Evolutionary conservation across 352 stramenopile genomes (phyloP), one percentile per base, ranked within the genome.

Genomic region (Globisporangium carolinianum): DNA sequence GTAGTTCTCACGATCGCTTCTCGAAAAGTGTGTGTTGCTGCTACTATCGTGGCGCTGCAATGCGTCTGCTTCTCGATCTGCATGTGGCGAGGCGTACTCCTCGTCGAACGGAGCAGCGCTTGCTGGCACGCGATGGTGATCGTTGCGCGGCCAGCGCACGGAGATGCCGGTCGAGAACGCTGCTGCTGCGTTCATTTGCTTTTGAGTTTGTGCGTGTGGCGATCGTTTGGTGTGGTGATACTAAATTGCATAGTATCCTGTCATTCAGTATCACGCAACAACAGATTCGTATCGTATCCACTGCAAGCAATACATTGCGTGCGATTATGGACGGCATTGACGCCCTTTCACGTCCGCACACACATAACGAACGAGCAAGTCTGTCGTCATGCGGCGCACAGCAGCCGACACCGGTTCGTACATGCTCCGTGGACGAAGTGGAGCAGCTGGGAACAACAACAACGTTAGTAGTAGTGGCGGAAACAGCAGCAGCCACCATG

Each of bases 81-180:
- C 4, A 0, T 51, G 6, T 1, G 15, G n/a, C 35, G 38, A n/a
- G 0, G 48, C 37, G 5, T 32, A 32, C 24, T 2, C 24, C 24
- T 37, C 47, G 32, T 32, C 12, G 46, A 67, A 67, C 12, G 50
- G 57, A 17, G 50, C 46, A 17, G 6, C 14, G 0, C 37, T 18
- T 6, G 37, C 32, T 0, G 24, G 24, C 24, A 12, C 4, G 18
- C 17, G 45, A 36, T 37, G 14, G 17, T 49, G 57, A 10, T 59
- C 55, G 14, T 17, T 17, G 42, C 52, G 57, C 24, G 76, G 76
- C 51, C 67, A 79, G 54, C 76, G 72, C 43, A 84, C 72, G 24
- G 76, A 79, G 53, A 86, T 66, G 24, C 76, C 76, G 36, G 76
- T 84, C 50, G 76, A 77, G 57, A 83, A 79, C 41, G 70, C 57